Conservation (phyloP, 2,329 filamentous ascomycete species). For the Xylariaceae sp. region DNA sequence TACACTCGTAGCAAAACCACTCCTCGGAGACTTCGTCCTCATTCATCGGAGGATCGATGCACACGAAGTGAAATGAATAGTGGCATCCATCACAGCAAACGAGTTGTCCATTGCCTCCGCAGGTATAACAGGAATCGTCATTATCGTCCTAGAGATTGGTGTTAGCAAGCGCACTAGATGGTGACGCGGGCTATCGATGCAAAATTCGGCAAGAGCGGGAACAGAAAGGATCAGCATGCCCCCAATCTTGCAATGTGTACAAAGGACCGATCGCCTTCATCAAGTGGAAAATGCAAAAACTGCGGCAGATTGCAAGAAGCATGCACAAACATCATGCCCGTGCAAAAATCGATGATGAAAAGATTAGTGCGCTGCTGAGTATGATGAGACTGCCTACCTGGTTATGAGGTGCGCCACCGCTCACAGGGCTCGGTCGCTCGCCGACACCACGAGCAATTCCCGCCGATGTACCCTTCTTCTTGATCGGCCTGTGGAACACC, state of each 20-base stretch:
- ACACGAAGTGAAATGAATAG: conserved; percentile 84
- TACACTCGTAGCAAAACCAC: conserved; percentile 81
- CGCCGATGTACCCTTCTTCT: conserved; percentile 68
- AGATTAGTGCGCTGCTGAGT: neutral
- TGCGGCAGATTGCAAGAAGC: neutral
- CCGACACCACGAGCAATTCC: conserved; percentile 63
- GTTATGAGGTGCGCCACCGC: conserved; percentile 49
- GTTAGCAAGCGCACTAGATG: conserved; percentile 33
- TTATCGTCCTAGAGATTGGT: conserved; percentile 59
- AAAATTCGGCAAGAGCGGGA: conserved; percentile 35
- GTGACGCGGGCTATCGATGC: conserved; percentile 26
- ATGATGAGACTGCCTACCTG: conserved; percentile 44
- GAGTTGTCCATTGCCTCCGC: conserved; percentile 76
- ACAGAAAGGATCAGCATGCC: conserved; percentile 22
- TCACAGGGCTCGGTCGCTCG: conserved; percentile 59
- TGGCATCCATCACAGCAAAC: conserved; percentile 93
- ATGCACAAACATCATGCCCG: neutral
- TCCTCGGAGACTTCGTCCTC: conserved; percentile 63
- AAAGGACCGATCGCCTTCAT: conserved; percentile 19
- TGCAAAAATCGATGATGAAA: neutral
- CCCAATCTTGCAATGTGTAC: conserved; percentile 15
- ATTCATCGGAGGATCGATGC: conserved; percentile 75
- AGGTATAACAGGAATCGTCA: conserved; percentile 86
- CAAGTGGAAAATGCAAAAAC: neutral
- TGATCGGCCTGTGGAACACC: conserved; percentile 58